Evolutionary conservation across 2,329 filamentous ascomycete species (phyloP), one percentile per base, ranked within the genome.

Genomic region (Phoma sp.): DNA sequence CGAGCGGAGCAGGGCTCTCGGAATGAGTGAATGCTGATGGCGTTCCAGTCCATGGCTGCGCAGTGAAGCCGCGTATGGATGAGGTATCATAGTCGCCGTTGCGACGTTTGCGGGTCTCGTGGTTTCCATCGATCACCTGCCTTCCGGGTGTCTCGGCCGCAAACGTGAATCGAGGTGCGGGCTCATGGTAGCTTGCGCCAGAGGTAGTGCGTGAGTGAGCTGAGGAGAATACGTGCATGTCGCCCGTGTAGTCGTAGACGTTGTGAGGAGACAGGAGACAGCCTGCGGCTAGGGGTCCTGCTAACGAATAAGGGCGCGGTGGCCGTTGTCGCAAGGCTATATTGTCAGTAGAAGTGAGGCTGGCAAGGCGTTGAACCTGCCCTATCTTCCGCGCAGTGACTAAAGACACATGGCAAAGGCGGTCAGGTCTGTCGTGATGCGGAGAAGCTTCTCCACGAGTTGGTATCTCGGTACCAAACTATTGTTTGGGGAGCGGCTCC

Each of bases 1-100:
- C 80, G 44, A 82, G 75, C 3, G 77, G 77, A 25, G 73, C 70
- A 13, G 79, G 80, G 49, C 66, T 78, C 59, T 45, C 69, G 45
- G 65, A 59, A 36, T 67, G 57, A 7, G 59, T 57, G 35, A 59
- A 63, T 33, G 67, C 65, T 35, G 68, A 66, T 44, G 47, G 60
- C 18, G 38, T 47, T 35, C 61, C 47, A 24, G 55, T 52, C 70
- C 68, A 72, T 29, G 60, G 49, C 43, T 57, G 48, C 37, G 61
- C 27, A 27, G 51, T 47, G 51, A 49, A 42, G 27, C 56, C 55
- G 13, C 64, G 57, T 22, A 65, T 48, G 27, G 62, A 39, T 2
- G 61, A 47, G 40, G 33, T 47, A 42, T 58, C 51, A 37, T 39
- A 43, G 24, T 51, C 51, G 45, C 53, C 55, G 48, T 63, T 49